These are phyloP conservation scores for Sugiyamaella mastotermitis DNA, from an alignment of 805 yeast genomes.

Conservation along the genomic window DNA sequence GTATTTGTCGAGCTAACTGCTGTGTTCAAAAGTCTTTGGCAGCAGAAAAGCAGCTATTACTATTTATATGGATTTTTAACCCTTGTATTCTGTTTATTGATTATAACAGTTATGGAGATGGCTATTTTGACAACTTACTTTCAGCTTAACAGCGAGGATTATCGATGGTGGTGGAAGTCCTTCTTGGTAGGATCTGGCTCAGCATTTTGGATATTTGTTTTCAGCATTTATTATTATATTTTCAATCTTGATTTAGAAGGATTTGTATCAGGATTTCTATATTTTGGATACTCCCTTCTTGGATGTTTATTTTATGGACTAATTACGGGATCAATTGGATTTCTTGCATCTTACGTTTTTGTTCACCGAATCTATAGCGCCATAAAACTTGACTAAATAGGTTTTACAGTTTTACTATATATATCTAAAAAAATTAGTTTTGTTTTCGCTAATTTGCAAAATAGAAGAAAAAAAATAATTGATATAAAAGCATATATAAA, in stretches of 20 bases:
- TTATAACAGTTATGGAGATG: conserved; percentile 62
- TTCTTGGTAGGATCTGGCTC: conserved; percentile 66
- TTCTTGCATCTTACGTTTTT: conserved; percentile 60
- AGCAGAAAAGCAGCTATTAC: conserved; percentile 71
- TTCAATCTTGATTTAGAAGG: conserved; percentile 55
- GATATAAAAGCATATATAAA: no score
- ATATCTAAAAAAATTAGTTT: no score
- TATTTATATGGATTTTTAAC: conserved; percentile 75
- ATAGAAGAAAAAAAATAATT: no score
- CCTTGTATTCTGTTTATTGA: conserved; percentile 51
- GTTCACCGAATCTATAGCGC: conserved; percentile 56
- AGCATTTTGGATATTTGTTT: conserved; percentile 63
- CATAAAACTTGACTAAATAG: conserved; percentile 49
- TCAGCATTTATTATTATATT: conserved; percentile 56
- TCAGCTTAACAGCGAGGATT: conserved; percentile 48
- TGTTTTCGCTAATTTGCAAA: no score
- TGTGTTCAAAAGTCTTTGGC: conserved; percentile 71
- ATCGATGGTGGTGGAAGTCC: conserved; percentile 80
- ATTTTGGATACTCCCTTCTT: conserved; percentile 65
- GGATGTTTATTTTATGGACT: conserved; percentile 58
- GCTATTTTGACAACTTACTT: conserved; percentile 65
- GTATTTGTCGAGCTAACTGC: conserved; percentile 73
- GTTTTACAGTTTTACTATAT: no score
- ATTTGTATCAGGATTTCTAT: conserved; percentile 59
- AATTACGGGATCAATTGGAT: conserved; percentile 71